These are phyloP conservation scores for Gossypium ekmanianum DNA, from an alignment of 345 rosid species.

Conservation along the genomic window DNA sequence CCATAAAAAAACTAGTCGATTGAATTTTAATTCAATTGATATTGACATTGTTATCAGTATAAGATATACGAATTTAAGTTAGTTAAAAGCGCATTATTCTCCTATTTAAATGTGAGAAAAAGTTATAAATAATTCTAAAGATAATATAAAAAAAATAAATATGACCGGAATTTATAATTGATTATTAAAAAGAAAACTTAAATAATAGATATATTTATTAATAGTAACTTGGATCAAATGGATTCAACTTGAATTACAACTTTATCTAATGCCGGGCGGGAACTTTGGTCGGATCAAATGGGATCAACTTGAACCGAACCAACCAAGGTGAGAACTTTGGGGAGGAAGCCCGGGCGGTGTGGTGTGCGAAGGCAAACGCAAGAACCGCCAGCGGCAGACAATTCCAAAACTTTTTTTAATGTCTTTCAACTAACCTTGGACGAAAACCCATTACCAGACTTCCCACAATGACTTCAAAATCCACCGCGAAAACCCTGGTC, in stretches of 20 bases:
- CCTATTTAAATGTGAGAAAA: fast-evolving
- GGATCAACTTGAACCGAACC: no score
- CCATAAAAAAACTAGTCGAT: fast-evolving
- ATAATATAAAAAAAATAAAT: no score
- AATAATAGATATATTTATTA: no score
- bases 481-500: slow-evolving; percentile 28
- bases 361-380: no score
- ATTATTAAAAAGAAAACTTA: no score
- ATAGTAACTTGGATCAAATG: no score
- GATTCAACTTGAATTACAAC: no score
- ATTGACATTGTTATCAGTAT: fast-evolving
- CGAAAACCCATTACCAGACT: neutral
- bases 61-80: fast-evolving
- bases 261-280: no score
- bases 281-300: no score
- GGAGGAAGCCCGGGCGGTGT: no score
- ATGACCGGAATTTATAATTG: no score
- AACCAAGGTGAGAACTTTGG: no score
- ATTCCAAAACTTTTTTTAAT: neutral
- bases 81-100: fast-evolving
- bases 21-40: fast-evolving
- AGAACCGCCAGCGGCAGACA: neutral
- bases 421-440: neutral
- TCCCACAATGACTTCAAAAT: slow-evolving; percentile 2
- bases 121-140: fast-evolving